Evolutionary conservation across 2,329 filamentous ascomycete species (phyloP), one percentile per base, ranked within the genome.

Genomic region (Eutypa lata): DNA sequence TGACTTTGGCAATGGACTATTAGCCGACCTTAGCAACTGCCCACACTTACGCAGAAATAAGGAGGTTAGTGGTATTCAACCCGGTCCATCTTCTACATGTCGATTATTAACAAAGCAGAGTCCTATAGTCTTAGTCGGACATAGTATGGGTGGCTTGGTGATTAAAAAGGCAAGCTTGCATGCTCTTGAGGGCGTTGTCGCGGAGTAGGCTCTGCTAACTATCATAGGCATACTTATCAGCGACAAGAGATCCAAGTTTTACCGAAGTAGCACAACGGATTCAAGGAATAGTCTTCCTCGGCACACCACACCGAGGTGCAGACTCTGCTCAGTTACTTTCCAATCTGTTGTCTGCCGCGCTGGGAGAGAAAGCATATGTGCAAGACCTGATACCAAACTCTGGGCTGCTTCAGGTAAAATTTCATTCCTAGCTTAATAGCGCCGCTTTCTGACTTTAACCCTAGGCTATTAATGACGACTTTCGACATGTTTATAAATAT

Each of bases 391-490:
- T 51, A 31, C 61, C 46, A 48, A 60, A 26, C n/a, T 52, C 50
- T 19, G 44, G 35, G 21, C 28, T 33, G 6, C 7, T 52, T n/a
- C 50, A 52, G 35, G 50, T 43, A 37, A 48, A 45, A n/a, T 18
- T 3, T 42, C 38, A 22, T 10, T 13, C 8, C 8, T 19, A 42
- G 2, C 19, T 19, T 14, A 19, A 2, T 42, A 19, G 11, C 38
- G 5, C 13, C 16, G 16, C 7, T 42, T 42, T 11, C 38, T 31
- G 26, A 31, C 26, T 6, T 31, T 31, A 10, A 31, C 5, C 10
- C 26, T 26, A 57, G 43, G 37, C 50, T 10, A 68, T 69, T 37
- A 69, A 69, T 43, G 65, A 68, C 33, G 59, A 65, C 16, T 69
- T 69, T 38, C 61, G 65, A 1, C 61, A 63, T 28, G 51, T 58